Evolutionary conservation across 2,329 filamentous ascomycete genomes (phyloP).

Genomic region (Lecanicillium sp.): DNA sequence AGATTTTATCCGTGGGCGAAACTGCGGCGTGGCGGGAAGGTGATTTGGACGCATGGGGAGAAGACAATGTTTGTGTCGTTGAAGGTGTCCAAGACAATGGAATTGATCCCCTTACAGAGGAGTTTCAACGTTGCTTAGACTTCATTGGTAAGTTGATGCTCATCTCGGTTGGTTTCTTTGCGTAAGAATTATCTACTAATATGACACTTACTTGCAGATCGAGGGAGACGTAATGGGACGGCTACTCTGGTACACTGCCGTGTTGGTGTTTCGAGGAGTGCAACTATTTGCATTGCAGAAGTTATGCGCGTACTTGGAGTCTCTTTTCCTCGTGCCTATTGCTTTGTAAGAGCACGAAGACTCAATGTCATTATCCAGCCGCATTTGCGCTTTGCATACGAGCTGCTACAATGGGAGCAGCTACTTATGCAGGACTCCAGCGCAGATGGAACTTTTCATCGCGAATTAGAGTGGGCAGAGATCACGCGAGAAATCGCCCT

Average conservation of each 20-base stretch:
- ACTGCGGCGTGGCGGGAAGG: slow-evolving; percentile 71
- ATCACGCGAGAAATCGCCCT: slow-evolving; percentile 84
- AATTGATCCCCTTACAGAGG: slow-evolving; percentile 79
- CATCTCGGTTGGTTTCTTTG: neutral
- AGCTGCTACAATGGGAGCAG: slow-evolving; percentile 95
- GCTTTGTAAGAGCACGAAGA: slow-evolving; percentile 84
- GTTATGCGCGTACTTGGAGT: slow-evolving; percentile 78
- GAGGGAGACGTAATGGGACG: slow-evolving; percentile 65
- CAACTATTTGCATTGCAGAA: slow-evolving; percentile 98
- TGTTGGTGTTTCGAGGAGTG: slow-evolving; percentile 89
- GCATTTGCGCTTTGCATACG: slow-evolving; percentile 88
- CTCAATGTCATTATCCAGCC: slow-evolving; percentile 98
- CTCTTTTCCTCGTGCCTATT: slow-evolving; percentile 89
- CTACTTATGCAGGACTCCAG: slow-evolving; percentile 48
- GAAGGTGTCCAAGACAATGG: slow-evolving; percentile 93
- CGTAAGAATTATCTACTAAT: slow-evolving; percentile 6
- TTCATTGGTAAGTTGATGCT: slow-evolving; percentile 70
- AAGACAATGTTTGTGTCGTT: slow-evolving; percentile 71
- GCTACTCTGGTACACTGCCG: slow-evolving; percentile 94
- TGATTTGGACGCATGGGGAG: slow-evolving; percentile 63
- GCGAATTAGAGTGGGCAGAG: slow-evolving; percentile 87
- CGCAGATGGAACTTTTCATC: slow-evolving; percentile 39
- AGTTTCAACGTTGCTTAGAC: slow-evolving; percentile 77
- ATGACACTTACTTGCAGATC: slow-evolving; percentile 43
- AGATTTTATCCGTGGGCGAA: slow-evolving; percentile 89